These are phyloP conservation scores for Chimonanthus salicifolius DNA, from an alignment of 164 flowering plant genomes.

Conservation along the genomic window DNA sequence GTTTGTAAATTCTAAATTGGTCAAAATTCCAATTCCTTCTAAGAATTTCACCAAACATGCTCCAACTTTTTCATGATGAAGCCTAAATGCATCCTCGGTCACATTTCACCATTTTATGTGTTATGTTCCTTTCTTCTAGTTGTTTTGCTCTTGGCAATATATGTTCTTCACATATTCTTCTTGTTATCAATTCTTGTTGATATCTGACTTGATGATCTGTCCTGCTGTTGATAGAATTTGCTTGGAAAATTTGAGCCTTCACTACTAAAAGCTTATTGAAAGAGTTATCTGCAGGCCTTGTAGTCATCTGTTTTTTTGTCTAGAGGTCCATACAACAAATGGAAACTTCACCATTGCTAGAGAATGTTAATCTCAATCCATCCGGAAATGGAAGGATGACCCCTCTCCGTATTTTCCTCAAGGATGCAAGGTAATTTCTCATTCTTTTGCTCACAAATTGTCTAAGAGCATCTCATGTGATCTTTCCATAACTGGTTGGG, in stretches of 20 bases:
- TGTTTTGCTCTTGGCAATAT: not conserved
- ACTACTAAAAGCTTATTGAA: not conserved
- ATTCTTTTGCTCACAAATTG: not conserved
- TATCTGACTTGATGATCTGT: not conserved
- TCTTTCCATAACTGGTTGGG: too few relatives aligned
- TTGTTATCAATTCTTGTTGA: too few relatives aligned
- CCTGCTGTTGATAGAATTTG: not conserved
- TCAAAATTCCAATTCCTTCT: too few relatives aligned
- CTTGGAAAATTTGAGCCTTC: not conserved
- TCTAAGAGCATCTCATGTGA: too few relatives aligned
- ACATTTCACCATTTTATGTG: too few relatives aligned
- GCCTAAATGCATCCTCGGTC: too few relatives aligned
- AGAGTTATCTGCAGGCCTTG: not conserved
- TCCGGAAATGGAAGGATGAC: constrained; percentile 16
- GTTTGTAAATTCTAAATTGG: too few relatives aligned
- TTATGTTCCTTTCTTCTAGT: not conserved
- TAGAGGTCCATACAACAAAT: not conserved
- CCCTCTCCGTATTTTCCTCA: constrained; percentile 31
- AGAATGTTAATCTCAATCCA: constrained; percentile 19
- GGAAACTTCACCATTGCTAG: constrained; percentile 17
- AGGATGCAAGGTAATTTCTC: constrained; percentile 36
- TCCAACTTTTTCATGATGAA: too few relatives aligned
- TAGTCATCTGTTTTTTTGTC: not conserved
- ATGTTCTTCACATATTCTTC: not conserved
- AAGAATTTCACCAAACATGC: too few relatives aligned